Conservation (phyloP, 352 stramenopile genomes). For the Pythium utonaiense region DNA sequence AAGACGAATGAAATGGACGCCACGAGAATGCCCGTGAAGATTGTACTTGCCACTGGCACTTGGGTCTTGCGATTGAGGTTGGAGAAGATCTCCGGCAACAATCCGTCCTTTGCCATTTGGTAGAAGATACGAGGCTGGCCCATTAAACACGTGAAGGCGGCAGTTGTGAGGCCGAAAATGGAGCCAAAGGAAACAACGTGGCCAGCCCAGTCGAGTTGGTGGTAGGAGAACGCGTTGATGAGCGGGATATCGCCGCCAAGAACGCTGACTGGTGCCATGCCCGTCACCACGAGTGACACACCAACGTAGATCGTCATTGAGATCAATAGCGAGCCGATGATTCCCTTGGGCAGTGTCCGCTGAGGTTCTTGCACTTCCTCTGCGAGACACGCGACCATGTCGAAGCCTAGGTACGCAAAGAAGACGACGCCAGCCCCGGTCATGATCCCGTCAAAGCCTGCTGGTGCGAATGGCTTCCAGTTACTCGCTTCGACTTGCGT, state of each 20-base stretch:
- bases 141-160: constrained; percentile 90
- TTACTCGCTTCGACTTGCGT: constrained; percentile 72
- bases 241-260: constrained; percentile 76
- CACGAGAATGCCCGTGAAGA: constrained; percentile 84
- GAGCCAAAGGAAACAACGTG: constrained; percentile 89
- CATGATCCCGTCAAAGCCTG: constrained; percentile 87
- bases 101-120: constrained; percentile 86
- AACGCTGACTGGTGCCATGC: constrained; percentile 73
- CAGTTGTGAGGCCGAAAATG: constrained; percentile 90
- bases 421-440: constrained; percentile 88
- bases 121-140: constrained; percentile 92
- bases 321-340: constrained; percentile 90
- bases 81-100: constrained; percentile 62
- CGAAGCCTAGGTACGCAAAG: constrained; percentile 92
- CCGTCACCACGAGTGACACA: constrained; percentile 88
- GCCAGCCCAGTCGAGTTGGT: constrained; percentile 64
- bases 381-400: constrained; percentile 91
- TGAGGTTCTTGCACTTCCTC: constrained; percentile 91
- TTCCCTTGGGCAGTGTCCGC: constrained; percentile 87
- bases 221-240: constrained; percentile 80
- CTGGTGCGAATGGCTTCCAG: constrained; percentile 81
- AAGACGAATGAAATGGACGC: constrained; percentile 84
- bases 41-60: constrained; percentile 77
- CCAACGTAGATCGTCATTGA: constrained; percentile 90
- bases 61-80: constrained; percentile 59